Percentiles rank a stretch among this genome's conserved stretches.
These are phyloP conservation scores for Pseudogymnoascus sp. DNA, from an alignment of 2,329 filamentous ascomycete genomes.

Conservation along the genomic window DNA sequence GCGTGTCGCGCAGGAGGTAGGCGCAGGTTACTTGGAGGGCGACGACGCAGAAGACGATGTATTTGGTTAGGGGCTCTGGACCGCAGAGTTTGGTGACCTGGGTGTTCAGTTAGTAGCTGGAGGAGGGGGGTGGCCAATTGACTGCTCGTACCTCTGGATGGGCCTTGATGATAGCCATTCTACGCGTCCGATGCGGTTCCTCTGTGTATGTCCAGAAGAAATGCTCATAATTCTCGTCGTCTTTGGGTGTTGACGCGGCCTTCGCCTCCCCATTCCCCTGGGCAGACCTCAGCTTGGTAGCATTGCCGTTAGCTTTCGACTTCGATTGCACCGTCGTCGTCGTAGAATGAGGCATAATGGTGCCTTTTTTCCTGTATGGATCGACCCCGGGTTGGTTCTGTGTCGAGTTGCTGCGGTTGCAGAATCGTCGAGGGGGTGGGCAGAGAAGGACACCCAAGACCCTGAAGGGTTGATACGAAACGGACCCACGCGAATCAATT, in stretches of 20 bases:
- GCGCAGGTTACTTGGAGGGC: conserved; percentile 70
- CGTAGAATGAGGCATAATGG: neutral
- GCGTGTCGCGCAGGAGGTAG: conserved; percentile 64
- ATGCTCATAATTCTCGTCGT: conserved; percentile 31
- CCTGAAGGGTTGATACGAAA: conserved; percentile 2
- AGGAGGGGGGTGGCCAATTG: neutral
- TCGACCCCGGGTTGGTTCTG: neutral
- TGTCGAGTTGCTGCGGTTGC: neutral
- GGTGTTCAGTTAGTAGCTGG: neutral
- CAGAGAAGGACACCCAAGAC: neutral
- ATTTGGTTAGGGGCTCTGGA: conserved; percentile 92
- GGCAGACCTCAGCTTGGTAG: neutral
- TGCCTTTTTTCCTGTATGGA: neutral
- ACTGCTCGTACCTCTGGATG: conserved; percentile 71
- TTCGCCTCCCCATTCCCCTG: conserved; percentile 9
- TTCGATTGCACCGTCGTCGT: neutral
- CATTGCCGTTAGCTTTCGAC: neutral
- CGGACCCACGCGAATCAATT: conserved; percentile 6
- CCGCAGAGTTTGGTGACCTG: conserved; percentile 96
- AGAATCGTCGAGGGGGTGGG: neutral
- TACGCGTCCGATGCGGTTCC: conserved; percentile 85
- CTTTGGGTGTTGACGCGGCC: conserved; percentile 13
- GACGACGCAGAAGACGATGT: conserved; percentile 77
- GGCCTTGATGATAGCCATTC: conserved; percentile 93
- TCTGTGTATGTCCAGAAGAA: conserved; percentile 99